phyloP scores from a whole-genome alignment of 306 rosid genomes.

The Gastrolobium villosum region DNA sequence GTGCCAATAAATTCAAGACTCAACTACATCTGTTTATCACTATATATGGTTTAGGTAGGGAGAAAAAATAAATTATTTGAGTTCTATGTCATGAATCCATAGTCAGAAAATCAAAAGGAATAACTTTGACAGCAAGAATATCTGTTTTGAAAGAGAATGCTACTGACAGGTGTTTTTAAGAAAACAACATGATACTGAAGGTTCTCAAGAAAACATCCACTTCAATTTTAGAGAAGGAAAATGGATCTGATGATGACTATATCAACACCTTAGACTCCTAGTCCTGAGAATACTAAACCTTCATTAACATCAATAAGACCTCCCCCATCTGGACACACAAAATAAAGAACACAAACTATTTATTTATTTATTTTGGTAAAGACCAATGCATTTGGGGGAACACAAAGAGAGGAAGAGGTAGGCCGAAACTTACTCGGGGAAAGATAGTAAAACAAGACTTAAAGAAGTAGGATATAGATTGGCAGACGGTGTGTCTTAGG shows the following conservation, averaged over 20 bases:
- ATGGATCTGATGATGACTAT: conserved; percentile 7
- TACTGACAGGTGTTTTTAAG: neutral
- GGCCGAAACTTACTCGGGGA: too few relatives aligned
- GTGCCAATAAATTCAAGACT: conserved; percentile 30
- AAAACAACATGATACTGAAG: conserved; percentile 2
- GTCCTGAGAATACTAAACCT: neutral
- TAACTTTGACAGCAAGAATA: neutral
- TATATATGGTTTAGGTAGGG: conserved; percentile 4
- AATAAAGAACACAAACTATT: conserved; percentile 12
- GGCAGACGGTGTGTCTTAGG: too few relatives aligned
- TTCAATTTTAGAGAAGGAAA: conserved; percentile 1
- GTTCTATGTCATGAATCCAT: neutral
- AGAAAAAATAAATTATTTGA: neutral
- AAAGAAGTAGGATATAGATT: too few relatives aligned
- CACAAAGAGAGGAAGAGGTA: too few relatives aligned
- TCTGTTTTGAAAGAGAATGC: neutral
- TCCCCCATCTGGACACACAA: neutral
- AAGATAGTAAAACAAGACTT: too few relatives aligned
- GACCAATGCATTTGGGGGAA: neutral
- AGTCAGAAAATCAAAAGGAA: conserved; percentile 12
- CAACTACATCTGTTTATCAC: conserved; percentile 1
- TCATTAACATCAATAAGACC: neutral
- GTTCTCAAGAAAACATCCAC: conserved; percentile 11
- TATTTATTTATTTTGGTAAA: conserved; percentile 15
- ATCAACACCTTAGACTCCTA: neutral